A percentile compares a stretch with the other conserved stretches of the same genome.
Conservation (phyloP, 345 rosid genomes). For the Moricandia moricandioides region DNA sequence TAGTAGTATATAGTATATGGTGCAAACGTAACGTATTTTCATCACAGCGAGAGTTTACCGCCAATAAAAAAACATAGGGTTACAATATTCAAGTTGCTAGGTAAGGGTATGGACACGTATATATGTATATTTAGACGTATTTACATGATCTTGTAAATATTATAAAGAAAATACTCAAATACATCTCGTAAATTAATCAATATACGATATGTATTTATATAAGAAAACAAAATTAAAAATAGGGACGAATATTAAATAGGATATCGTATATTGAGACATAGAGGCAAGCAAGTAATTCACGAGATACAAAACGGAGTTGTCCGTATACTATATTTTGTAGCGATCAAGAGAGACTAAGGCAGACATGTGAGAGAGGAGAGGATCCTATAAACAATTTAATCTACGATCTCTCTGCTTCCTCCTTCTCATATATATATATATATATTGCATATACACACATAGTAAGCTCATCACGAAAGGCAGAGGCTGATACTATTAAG, state of each 20-base stretch:
- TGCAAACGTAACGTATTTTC: background rate
- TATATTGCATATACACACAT: constrained; percentile 3
- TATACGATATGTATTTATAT: constrained; percentile 11
- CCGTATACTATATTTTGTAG: constrained; percentile 41
- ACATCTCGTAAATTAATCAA: background rate
- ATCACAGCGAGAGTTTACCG: constrained; percentile 5
- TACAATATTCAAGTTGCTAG: constrained; percentile 22
- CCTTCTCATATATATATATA: constrained; percentile 13
- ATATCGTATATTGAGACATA: constrained; percentile 38
- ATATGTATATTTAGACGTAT: constrained; percentile 11
- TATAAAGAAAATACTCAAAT: background rate
- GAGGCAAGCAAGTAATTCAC: constrained; percentile 43
- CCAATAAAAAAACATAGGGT: background rate
- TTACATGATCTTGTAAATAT: background rate
- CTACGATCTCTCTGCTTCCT: constrained; percentile 31
- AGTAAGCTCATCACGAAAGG: background rate
- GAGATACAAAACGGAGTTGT: constrained; percentile 40
- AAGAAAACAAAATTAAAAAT: constrained; percentile 23
- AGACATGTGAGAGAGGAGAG: constrained; percentile 40
- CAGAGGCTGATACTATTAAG: background rate
- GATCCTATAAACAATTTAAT: constrained; percentile 30
- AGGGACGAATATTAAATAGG: constrained; percentile 21
- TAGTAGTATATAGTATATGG: background rate
- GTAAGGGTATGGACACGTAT: constrained; percentile 9
- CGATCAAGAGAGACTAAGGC: constrained; percentile 40